phyloP scores from a whole-genome alignment of 805 yeast species.

The Candida cerambycidarum region DNA sequence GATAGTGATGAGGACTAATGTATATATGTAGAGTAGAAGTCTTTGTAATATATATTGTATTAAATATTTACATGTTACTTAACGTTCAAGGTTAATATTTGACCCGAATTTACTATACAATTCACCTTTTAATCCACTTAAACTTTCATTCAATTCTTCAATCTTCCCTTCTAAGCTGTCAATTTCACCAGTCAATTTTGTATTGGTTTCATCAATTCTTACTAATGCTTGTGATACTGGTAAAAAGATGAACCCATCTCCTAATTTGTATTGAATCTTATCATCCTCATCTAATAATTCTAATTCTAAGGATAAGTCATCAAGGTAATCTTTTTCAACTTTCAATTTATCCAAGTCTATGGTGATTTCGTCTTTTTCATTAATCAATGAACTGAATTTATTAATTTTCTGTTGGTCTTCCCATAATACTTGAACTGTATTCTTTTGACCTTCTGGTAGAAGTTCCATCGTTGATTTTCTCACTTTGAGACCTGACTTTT shows the following conservation, averaged over 20 bases:
- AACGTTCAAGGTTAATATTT: constrained; percentile 80
- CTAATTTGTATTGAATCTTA: constrained; percentile 71
- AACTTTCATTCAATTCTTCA: constrained; percentile 50
- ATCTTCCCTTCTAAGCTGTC: constrained; percentile 46
- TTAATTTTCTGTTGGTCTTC: constrained; percentile 90
- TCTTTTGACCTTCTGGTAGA: constrained; percentile 56
- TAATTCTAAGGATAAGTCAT: constrained; percentile 80
- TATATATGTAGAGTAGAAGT: constrained; percentile 2
- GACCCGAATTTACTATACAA: constrained; percentile 88
- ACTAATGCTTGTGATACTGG: constrained; percentile 66
- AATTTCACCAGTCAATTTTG: constrained; percentile 50
- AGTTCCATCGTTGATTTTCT: constrained; percentile 34
- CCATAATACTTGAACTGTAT: constrained; percentile 65
- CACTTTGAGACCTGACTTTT: background rate
- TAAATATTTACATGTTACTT: too few relatives aligned
- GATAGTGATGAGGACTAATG: constrained; percentile 34
- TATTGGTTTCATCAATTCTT: constrained; percentile 63
- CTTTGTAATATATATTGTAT: constrained; percentile 3
- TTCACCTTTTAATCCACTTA: constrained; percentile 64
- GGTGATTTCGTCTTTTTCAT: constrained; percentile 60
- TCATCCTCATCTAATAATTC: constrained; percentile 82
- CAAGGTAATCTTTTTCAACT: constrained; percentile 82
- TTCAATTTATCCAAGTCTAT: constrained; percentile 48
- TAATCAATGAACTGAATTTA: constrained; percentile 78
- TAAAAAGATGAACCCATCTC: constrained; percentile 75